Evolutionary conservation across 257 asterid species (phyloP).

Genomic region (Cordia subcordata): DNA sequence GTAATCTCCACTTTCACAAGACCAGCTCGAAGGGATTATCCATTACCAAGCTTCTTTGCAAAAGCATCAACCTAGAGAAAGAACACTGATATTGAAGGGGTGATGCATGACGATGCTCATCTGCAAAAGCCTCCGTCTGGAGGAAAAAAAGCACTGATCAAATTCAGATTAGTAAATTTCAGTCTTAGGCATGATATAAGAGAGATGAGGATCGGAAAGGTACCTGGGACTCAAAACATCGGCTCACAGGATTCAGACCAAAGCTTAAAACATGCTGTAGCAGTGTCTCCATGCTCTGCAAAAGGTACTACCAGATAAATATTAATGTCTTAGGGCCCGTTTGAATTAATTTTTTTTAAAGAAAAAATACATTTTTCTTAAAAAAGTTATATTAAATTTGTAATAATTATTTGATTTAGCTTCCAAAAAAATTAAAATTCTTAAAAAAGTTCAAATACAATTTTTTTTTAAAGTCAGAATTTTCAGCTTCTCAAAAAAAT

Average conservation of each 20-base stretch:
- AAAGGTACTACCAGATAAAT: slow-evolving; percentile 12
- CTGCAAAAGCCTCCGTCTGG: no score
- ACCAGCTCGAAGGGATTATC: slow-evolving; percentile 75
- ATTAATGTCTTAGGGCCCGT: no score
- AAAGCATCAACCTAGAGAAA: slow-evolving; percentile 89
- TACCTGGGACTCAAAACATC: slow-evolving; percentile 97
- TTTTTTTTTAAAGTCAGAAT: no score
- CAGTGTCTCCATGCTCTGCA: slow-evolving; percentile 95
- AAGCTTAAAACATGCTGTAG: slow-evolving; percentile 88
- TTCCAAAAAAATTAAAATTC: no score
- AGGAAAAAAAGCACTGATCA: slow-evolving; percentile 14
- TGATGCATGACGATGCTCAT: no score
- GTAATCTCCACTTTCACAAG: slow-evolving; percentile 89
- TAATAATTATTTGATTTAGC: no score
- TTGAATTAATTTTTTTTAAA: no score
- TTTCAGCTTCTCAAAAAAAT: no score
- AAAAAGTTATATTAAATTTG: no score
- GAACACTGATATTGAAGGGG: no score
- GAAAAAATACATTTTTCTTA: no score
- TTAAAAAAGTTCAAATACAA: no score
- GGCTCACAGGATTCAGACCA: slow-evolving; percentile 84
- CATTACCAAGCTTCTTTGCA: slow-evolving; percentile 89
- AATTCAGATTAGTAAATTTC: slow-evolving; percentile 1
- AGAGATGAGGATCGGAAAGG: background rate
- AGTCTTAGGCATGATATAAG: slow-evolving; percentile 2